Evolutionary conservation across 345 rosid genomes (phyloP).

Genomic region (Eucalyptus erythrocorys): DNA sequence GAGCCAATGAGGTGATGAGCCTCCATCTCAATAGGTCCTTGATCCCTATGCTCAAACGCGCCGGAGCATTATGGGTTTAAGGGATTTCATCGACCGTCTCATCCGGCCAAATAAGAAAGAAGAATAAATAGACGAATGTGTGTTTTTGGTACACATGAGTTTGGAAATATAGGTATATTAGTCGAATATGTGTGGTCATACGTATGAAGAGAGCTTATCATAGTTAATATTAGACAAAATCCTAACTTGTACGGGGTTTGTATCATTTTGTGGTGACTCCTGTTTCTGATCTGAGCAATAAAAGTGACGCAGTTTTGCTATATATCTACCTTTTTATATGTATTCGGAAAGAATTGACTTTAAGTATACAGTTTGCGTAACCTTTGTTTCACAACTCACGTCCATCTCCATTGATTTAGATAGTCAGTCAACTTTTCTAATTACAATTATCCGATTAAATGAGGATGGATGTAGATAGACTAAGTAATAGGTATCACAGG

Average conservation of each 20-base stretch:
- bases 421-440: not conserved
- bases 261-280: not conserved
- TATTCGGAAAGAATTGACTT: not conserved
- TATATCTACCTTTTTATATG: not conserved
- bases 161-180: not conserved
- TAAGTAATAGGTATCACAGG: too few species aligned
- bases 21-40: conserved; percentile 2
- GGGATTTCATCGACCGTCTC: not conserved
- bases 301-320: not conserved
- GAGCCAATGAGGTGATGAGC: conserved; percentile 7
- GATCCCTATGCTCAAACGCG: conserved; percentile 3
- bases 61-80: conserved; percentile 2
- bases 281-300: not conserved
- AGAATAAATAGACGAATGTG: not conserved
- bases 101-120: not conserved
- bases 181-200: not conserved
- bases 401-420: not conserved
- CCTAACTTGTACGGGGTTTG: not conserved
- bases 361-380: not conserved
- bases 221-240: not conserved
- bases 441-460: not conserved
- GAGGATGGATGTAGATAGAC: not conserved
- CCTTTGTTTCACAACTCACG: not conserved
- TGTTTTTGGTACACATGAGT: not conserved
- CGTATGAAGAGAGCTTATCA: not conserved